Base-by-base conservation (phyloP, 495 filamentous ascomycete species). In the Neurospora pannonica region DNA sequence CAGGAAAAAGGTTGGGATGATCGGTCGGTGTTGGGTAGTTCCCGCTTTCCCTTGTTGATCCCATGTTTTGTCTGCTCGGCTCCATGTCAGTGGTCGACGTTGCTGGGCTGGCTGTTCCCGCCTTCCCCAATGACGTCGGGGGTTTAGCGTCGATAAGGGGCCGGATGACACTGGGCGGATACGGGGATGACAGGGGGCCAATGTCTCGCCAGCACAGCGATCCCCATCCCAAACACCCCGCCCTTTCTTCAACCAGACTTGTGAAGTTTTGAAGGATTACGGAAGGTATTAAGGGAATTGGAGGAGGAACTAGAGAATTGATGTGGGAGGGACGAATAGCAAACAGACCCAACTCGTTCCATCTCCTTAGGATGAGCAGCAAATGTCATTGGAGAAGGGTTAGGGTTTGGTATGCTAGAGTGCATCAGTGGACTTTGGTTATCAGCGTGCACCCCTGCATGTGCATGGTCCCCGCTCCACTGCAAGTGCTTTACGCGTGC, bases 401-500 rank as follows among this genome's bases (percentile, higher is more conserved):
- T 67, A 67, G 54, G 54, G 54, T 28, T 28, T 21, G 1, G 15
- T 13, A 60, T 60, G 5, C 10, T 13, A 4, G 0, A 24, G 21
- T 46, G 19, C 19, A 48, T 48, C n/a, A 2, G 3, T 37, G 46
- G n/a, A 11, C 21, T 9, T 48, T 28, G 48, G 4, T 36, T 67
- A 4, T 34, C 15, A 67, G 24, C 54, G 15, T 67, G 24, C 24
- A 67, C 15, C 54, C 54, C 24, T 34, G 54, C 13, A 31, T 31
- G 24, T 17, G 54, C 54, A 67, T 62, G 15, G 54, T 28, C 13
- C 13, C 28, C 24, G 54, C 15, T 7, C 54, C 62, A 70, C 54
- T 28, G 31, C 38, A 72, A 71, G 69, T 72, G 70, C 70, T 74
- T 74, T 74, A 74, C 73, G 70, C 70, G 73, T 74, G 24, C 70